Evolutionary conservation across 2,329 filamentous ascomycete species (phyloP).

Genomic region (Penicillium occitanis): DNA sequence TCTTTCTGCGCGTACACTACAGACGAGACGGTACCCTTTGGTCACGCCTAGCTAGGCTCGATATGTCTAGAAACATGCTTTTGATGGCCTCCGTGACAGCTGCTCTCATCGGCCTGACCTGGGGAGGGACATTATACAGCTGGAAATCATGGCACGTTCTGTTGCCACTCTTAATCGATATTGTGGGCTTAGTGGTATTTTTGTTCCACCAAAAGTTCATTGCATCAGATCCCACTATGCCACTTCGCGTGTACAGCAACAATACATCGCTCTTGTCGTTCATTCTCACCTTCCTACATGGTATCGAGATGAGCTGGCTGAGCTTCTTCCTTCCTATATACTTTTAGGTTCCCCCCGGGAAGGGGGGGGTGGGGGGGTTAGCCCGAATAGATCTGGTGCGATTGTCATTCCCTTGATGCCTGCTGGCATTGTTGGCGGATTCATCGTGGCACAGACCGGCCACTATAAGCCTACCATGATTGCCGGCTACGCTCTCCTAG

Average conservation of each 20-base stretch:
- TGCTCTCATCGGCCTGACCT: neutral
- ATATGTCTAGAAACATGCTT: neutral
- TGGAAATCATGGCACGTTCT: neutral
- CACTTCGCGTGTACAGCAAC: neutral
- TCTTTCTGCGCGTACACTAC: neutral
- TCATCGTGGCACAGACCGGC: neutral
- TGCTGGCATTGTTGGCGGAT: neutral
- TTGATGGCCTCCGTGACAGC: neutral
- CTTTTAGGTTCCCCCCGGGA: neutral
- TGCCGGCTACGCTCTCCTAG: neutral
- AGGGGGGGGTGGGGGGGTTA: neutral
- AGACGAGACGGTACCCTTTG: neutral
- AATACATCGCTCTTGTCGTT: neutral
- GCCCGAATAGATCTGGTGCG: neutral
- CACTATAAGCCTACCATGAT: neutral
- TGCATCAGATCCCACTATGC: neutral
- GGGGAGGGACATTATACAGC: neutral
- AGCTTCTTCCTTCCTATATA: slow-evolving; percentile 1
- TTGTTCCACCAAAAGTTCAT: neutral
- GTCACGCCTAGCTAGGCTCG: neutral
- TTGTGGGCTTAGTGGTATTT: neutral
- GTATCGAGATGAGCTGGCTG: neutral
- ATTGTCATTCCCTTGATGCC: slow-evolving; percentile 1
- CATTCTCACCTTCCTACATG: neutral
- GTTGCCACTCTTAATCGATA: neutral